phyloP scores from a whole-genome alignment of 495 filamentous ascomycete genomes.

The Lophiotrema nucula region DNA sequence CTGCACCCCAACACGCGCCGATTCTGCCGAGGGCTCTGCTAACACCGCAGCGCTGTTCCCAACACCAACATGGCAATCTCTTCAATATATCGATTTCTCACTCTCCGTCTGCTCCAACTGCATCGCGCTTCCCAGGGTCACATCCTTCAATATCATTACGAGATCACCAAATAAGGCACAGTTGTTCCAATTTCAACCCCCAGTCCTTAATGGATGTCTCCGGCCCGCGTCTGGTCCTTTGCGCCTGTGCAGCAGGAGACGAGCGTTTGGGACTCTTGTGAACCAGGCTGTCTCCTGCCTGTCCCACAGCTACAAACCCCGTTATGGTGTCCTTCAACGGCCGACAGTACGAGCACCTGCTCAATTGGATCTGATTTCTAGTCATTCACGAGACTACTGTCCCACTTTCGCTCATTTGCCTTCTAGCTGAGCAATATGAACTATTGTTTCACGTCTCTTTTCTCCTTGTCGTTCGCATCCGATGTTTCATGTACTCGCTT shows the following conservation, averaged over 20 bases:
- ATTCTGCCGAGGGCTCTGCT: too few relatives aligned
- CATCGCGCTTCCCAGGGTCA: not conserved
- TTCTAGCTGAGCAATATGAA: not conserved
- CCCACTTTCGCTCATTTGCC: not conserved
- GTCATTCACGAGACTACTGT: not conserved
- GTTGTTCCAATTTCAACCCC: not conserved
- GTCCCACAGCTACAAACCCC: not conserved
- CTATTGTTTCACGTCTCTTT: not conserved
- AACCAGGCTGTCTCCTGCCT: constrained; percentile 9
- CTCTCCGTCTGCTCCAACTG: not conserved
- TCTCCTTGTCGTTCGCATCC: not conserved
- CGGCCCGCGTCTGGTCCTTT: not conserved
- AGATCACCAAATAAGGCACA: not conserved
- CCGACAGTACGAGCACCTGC: not conserved
- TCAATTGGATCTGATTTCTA: not conserved
- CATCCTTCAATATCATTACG: not conserved
- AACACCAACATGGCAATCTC: not conserved
- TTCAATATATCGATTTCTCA: not conserved
- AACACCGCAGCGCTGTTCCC: not conserved
- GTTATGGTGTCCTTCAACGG: too few relatives aligned
- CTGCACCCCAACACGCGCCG: not conserved
- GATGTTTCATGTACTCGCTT: constrained; percentile 5
- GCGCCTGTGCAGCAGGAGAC: not conserved
- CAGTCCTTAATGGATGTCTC: not conserved
- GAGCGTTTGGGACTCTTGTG: not conserved